These are phyloP conservation scores for Pecoramyces ruminantium DNA, from an alignment of 192 early-diverging fungal species.

Conservation along the genomic window DNA sequence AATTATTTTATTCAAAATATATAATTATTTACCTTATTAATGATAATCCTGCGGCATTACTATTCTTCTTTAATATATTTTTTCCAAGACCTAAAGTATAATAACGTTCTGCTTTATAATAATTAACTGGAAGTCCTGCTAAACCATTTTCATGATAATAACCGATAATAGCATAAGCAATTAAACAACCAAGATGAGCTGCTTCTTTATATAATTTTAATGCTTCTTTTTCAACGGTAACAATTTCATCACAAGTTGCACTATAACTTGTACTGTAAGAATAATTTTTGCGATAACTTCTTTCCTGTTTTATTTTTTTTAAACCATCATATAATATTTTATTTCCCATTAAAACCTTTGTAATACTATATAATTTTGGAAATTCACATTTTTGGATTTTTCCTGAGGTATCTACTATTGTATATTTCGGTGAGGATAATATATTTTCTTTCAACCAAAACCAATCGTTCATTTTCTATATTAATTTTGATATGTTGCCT, in stretches of 20 bases:
- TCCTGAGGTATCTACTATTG: neutral
- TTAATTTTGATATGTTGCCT: too few species aligned
- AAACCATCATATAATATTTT: neutral
- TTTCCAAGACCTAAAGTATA: neutral
- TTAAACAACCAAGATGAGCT: neutral
- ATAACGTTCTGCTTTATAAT: neutral
- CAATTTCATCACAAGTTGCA: neutral
- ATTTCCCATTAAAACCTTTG: neutral
- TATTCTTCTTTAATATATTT: neutral
- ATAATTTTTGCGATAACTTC: neutral
- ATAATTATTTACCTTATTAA: neutral
- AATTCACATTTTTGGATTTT: neutral
- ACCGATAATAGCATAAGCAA: neutral
- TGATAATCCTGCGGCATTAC: neutral
- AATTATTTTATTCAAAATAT: too few species aligned
- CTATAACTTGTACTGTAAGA: neutral
- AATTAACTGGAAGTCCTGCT: neutral
- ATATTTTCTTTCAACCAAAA: neutral
- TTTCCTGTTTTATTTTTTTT: neutral
- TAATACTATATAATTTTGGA: neutral
- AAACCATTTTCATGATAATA: neutral
- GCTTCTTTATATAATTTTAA: neutral
- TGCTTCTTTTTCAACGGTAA: neutral
- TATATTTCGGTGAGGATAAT: neutral
- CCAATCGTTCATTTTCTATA: neutral